Evolutionary conservation across 768 basidiomycete genomes (phyloP).

Genomic region (Pleurotus ostreatus): DNA sequence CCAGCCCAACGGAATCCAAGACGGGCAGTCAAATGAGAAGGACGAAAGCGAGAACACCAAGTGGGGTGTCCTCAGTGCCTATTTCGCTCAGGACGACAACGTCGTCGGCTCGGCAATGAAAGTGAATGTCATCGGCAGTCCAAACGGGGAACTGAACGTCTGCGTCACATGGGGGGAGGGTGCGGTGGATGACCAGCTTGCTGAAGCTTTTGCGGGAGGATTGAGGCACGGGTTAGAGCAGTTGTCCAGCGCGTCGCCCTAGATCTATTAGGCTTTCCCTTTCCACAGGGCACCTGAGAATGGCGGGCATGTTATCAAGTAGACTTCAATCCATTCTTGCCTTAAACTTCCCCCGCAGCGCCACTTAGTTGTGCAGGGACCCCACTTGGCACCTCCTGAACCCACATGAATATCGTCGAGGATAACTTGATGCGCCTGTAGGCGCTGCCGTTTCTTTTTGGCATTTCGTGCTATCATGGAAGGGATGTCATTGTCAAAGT

Average conservation of each 20-base stretch:
- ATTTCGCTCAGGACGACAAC: constrained; percentile 26
- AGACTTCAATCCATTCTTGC: no score
- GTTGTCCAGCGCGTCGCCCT: background rate
- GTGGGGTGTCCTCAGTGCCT: background rate
- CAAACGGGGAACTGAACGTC: constrained; percentile 21
- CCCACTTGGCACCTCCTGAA: no score
- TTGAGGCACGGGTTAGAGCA: constrained; percentile 1
- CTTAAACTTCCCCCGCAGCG: no score
- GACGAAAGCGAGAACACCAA: constrained; percentile 12
- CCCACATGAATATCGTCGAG: no score
- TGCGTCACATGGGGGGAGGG: constrained; percentile 23
- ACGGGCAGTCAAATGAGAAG: background rate
- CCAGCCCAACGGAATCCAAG: background rate
- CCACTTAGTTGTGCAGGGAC: no score
- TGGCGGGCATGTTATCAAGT: no score
- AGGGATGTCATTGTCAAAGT: no score
- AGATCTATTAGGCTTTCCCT: no score
- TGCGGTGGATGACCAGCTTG: constrained; percentile 17
- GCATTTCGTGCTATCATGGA: no score
- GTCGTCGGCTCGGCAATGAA: constrained; percentile 24
- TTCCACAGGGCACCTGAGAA: no score
- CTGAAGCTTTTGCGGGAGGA: constrained; percentile 17
- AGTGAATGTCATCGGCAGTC: constrained; percentile 22
- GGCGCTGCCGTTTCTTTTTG: no score
- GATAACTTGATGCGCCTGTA: no score